Evolutionary conservation across 108 stramenopile species (phyloP), one percentile per base, ranked within the genome.

Genomic region (Cyclotella baltica): DNA sequence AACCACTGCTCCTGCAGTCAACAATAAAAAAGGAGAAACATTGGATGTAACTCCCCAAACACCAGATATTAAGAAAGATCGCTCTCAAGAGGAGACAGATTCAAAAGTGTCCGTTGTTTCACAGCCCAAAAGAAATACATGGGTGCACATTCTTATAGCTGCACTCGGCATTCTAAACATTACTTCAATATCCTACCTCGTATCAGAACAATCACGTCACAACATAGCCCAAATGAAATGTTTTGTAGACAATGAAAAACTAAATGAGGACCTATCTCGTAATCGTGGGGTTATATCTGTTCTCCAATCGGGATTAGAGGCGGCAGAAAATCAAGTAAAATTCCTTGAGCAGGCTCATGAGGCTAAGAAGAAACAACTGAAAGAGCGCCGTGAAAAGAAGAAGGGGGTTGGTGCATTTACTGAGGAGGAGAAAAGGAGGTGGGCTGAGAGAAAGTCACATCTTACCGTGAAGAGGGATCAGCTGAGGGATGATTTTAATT

Each of bases 261-360:
- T 72, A 2, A 72, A 47, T 5, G 71, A 72, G 6, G 71, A 72
- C 13, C 25, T 72, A 18, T 30, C 71, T 5, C 31, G 57, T 47
- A 59, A 61, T 31, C 38, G 34, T 2, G 59, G 50, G 4, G 20
- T 72, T n/a, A 29, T 72, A 1, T 50, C 71, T 9, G 58, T 72
- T 1, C 31, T 72, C 27, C 28, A 47, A 61, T 72, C 71, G 40
- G 71, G 71, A 8, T 57, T 72, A 59, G 71, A 72, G 19, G 71
- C 57, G 19, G 43, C 71, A 4, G 43, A 58, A 28, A 34, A 58
- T 47, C 57, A 55, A 6, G 46, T 72, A 18, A 47, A 61, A 31
- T 47, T 47, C 30, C 13, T 72, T 13, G 71, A 72, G 53, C 59
- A 72, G 59, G 71, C 58, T 27, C 50, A 70, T 3, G 55, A 28